These are phyloP conservation scores for Paracorniculantispora psalliotae DNA, from an alignment of 2,329 filamentous ascomycete species.

Conservation along the genomic window DNA sequence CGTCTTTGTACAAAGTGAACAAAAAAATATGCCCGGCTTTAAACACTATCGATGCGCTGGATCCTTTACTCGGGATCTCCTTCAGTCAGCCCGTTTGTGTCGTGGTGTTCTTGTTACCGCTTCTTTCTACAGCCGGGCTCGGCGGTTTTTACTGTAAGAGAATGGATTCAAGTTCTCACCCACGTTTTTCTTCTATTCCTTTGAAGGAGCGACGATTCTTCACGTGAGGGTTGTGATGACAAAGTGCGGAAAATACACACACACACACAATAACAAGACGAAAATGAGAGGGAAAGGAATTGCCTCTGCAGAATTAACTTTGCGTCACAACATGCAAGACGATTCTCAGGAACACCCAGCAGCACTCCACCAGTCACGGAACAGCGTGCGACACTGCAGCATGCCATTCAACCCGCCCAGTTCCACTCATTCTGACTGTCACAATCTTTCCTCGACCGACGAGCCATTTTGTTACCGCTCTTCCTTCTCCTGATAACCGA, in stretches of 20 bases:
- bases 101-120: not conserved
- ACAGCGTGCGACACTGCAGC: not conserved
- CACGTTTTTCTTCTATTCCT: not conserved
- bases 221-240: not conserved
- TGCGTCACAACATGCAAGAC: not conserved
- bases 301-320: no score
- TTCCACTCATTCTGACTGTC: not conserved
- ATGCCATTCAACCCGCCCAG: not conserved
- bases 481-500: not conserved
- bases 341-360: not conserved
- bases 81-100: no score
- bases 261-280: not conserved
- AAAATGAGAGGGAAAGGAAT: not conserved
- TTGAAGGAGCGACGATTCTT: not conserved
- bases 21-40: no score
- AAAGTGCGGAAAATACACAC: no score
- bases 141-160: not conserved
- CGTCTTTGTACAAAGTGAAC: no score
- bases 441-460: not conserved
- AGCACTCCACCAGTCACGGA: not conserved
- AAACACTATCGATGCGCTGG: no score
- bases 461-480: conserved; percentile 7
- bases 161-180: not conserved
- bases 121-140: not conserved
- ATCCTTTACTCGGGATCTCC: not conserved